Evolutionary conservation across 352 stramenopile species (phyloP), one percentile per base, ranked within the genome.

Genomic region (Pythium rhizo-oryzae): DNA sequence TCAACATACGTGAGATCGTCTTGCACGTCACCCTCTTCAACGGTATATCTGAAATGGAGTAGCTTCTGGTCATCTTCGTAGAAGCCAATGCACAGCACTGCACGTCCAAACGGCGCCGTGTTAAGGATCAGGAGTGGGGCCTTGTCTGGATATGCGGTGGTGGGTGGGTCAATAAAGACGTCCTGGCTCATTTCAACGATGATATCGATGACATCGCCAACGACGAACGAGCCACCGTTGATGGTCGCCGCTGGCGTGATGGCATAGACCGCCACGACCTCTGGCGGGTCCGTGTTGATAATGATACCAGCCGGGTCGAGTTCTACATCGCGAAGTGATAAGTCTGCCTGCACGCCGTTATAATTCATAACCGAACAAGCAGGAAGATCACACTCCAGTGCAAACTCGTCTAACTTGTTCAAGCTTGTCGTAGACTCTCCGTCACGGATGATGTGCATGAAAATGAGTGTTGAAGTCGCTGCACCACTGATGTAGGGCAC

Each of bases 171-270:
- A 58, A 96, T 87, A 56, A 89, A 89, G 16, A 96, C 88, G 8
- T 86, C 79, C 13, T 78, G 61, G 59, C 79, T 87, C 82, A 91
- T 92, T 49, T 91, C 72, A 1, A 96, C 75, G 33, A 96, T 69
- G 50, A 96, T 90, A 9, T 94, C 75, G 47, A 96, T 89, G 19
- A 84, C 64, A 51, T 96, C 88, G 13, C 88, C 88, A 18, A 93
- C 83, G 28, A 93, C 84, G 67, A 96, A 96, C 15, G 70, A 64
- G 19, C 84, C 80, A 15, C 54, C 66, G 35, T 96, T 96, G 39
- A 93, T 76, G 0, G 63, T 75, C 3, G 84, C 66, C 8, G 81
- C 72, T 4, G 67, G 54, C 9, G 85, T 94, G 43, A 84, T 53
- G 1, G 86, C 73, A 52, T 94, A 89, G 1, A 96, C 81, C 15